Evolutionary conservation across 257 asterid genomes (phyloP).

Genomic region (Perilla frutescens): DNA sequence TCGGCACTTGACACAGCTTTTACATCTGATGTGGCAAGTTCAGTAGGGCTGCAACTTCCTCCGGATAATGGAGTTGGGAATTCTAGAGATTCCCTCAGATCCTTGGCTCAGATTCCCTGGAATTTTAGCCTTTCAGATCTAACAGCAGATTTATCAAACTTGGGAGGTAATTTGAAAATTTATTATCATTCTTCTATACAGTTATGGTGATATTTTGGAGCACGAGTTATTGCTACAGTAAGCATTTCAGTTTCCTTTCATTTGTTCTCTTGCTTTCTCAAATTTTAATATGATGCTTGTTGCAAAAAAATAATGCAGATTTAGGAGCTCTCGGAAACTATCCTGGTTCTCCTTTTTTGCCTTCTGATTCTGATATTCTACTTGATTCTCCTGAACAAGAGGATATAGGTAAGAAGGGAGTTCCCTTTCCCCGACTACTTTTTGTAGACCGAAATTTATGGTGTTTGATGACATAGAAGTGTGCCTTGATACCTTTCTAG

Average conservation of each 20-base stretch:
- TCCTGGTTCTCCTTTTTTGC: constrained; percentile 92
- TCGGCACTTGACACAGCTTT: constrained; percentile 84
- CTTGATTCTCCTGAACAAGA: constrained; percentile 92
- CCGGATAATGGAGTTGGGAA: constrained; percentile 81
- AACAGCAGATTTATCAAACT: constrained; percentile 86
- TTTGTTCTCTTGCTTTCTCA: neutral
- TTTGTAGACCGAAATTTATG: neutral
- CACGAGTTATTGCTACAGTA: neutral
- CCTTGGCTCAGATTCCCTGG: constrained; percentile 91
- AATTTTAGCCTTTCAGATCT: constrained; percentile 88
- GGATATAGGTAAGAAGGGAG: constrained; percentile 66
- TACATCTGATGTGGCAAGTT: constrained; percentile 79
- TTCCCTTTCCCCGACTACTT: constrained; percentile 7
- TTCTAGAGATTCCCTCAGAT: constrained; percentile 82
- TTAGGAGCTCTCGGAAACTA: constrained; percentile 94
- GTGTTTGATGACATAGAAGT: no score
- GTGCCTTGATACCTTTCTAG: no score
- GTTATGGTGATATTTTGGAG: neutral
- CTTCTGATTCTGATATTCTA: constrained; percentile 91
- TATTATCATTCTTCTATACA: neutral
- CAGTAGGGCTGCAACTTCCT: constrained; percentile 79
- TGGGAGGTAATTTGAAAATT: constrained; percentile 52
- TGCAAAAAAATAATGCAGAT: constrained; percentile 57
- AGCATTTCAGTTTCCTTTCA: neutral
- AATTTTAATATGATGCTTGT: constrained; percentile 17